These are phyloP conservation scores for Mitragyna speciosa DNA, from an alignment of 257 asterid genomes.

Conservation along the genomic window DNA sequence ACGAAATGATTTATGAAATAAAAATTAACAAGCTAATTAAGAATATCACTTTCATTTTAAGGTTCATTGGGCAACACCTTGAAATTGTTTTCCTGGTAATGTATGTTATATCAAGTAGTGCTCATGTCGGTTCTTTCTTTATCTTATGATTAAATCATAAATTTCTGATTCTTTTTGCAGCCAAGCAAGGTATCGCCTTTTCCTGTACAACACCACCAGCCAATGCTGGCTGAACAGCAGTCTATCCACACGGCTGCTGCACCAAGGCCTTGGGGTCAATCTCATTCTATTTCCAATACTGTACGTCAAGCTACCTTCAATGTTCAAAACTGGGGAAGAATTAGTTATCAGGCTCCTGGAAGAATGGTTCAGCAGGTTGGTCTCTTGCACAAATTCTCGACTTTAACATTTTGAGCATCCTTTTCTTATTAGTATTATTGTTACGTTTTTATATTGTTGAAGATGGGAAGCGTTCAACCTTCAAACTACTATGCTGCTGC, in stretches of 20 bases:
- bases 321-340: constrained; percentile 24
- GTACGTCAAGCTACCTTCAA: constrained; percentile 15
- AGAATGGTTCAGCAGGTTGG: constrained; percentile 27
- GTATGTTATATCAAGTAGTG: neutral
- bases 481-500: constrained; percentile 4
- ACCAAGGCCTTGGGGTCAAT: constrained; percentile 14
- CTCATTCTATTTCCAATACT: neutral
- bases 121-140: neutral
- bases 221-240: constrained; percentile 1
- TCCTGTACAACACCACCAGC: constrained; percentile 10
- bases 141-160: neutral
- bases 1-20: neutral
- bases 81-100: neutral
- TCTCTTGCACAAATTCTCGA: neutral
- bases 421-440: neutral
- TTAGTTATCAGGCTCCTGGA: constrained; percentile 14
- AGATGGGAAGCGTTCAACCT: constrained; percentile 30
- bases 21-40: neutral
- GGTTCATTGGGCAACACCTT: neutral
- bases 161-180: constrained; percentile 1
- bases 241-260: constrained; percentile 14
- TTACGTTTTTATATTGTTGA: neutral
- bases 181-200: neutral
- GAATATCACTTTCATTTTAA: neutral
- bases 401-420: neutral